phyloP scores from a whole-genome alignment of 2,329 filamentous ascomycete genomes.

The Botryosphaeria agaves region DNA sequence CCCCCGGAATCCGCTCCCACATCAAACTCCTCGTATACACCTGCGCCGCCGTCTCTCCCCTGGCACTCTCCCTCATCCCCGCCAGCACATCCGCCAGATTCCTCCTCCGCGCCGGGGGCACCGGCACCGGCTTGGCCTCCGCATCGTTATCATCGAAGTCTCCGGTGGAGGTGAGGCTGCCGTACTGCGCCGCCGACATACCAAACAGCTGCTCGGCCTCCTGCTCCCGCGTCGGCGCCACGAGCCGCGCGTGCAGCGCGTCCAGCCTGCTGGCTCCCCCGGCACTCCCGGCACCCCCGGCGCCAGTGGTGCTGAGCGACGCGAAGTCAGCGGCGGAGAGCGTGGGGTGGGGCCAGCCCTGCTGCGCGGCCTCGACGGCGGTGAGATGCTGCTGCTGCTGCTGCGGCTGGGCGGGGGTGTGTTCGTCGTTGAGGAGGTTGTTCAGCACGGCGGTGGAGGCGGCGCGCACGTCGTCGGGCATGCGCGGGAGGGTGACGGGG shows the following conservation, averaged over 20 bases:
- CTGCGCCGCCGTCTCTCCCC: conserved; percentile 57
- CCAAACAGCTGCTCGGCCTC: conserved; percentile 78
- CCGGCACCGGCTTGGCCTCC: conserved; percentile 18
- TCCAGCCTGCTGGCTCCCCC: conserved; percentile 16
- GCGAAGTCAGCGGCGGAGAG: conserved; percentile 18
- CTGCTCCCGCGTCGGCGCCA: conserved; percentile 59
- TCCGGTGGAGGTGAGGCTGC: conserved; percentile 53
- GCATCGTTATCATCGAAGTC: conserved; percentile 38
- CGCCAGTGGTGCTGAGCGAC: conserved; percentile 9
- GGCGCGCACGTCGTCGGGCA: conserved; percentile 65
- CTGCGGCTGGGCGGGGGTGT: conserved; percentile 26
- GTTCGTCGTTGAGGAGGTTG: conserved; percentile 67
- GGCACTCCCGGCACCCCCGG: conserved; percentile 9
- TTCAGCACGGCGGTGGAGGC: conserved; percentile 63
- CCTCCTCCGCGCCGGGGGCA: conserved; percentile 43
- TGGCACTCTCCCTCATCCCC: conserved; percentile 54
- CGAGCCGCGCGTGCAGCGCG: conserved; percentile 27
- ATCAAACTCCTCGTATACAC: conserved; percentile 85
- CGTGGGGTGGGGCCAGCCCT: conserved; percentile 19
- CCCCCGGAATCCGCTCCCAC: conserved; percentile 83
- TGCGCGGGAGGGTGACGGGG: conserved; percentile 45
- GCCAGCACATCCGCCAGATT: conserved; percentile 69
- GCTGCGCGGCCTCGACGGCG: conserved; percentile 26
- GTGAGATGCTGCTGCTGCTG: conserved; percentile 17
- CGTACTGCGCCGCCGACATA: conserved; percentile 75